Conservation (phyloP, 805 yeast species). For the Debaryomyces maramus region DNA sequence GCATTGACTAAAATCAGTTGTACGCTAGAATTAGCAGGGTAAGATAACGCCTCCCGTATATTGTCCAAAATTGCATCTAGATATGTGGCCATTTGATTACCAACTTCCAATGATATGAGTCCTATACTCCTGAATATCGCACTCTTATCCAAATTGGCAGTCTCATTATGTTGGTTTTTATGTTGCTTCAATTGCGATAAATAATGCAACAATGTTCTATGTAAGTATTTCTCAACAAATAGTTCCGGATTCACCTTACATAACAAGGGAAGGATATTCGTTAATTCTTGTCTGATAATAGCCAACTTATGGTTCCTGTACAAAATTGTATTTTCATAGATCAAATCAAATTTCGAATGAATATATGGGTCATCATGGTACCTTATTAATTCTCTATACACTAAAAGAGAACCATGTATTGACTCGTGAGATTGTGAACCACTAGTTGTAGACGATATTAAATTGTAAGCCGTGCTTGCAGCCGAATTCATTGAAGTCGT, state of each 20-base stretch:
- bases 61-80: constrained; percentile 84
- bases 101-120: constrained; percentile 74
- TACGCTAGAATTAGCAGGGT: constrained; percentile 34
- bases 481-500: constrained; percentile 7
- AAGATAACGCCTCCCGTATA: constrained; percentile 71
- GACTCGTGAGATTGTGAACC: constrained; percentile 50
- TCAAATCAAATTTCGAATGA: constrained; percentile 67
- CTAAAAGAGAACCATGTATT: constrained; percentile 84
- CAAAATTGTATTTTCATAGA: constrained; percentile 70
- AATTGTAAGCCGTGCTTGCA: constrained; percentile 18
- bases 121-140: constrained; percentile 82
- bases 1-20: constrained; percentile 44
- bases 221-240: constrained; percentile 80
- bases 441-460: constrained; percentile 20
- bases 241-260: constrained; percentile 74
- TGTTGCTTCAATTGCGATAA: constrained; percentile 74
- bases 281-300: constrained; percentile 80
- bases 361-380: constrained; percentile 70
- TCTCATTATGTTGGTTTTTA: constrained; percentile 42
- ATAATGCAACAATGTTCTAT: constrained; percentile 73
- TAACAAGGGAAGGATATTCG: constrained; percentile 76
- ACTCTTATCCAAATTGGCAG: constrained; percentile 58
- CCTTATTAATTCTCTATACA: constrained; percentile 72
- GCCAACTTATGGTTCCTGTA: constrained; percentile 77
- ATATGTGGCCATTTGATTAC: constrained; percentile 82